These are phyloP conservation scores for Funneliformis caledonium DNA, from an alignment of 371 early-diverging fungal species.

Conservation along the genomic window DNA sequence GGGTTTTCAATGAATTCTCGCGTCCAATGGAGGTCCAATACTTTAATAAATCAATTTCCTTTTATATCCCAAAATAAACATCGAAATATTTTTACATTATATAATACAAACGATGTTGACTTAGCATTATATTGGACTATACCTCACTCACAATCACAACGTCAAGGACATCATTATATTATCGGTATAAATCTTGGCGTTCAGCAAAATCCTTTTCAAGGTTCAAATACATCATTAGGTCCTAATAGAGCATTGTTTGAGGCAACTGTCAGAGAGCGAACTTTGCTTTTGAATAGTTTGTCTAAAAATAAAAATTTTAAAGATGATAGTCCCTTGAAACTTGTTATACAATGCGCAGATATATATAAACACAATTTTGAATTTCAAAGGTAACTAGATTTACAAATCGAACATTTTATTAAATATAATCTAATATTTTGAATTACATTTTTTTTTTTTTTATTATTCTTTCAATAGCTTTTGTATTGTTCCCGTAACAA, in stretches of 20 bases:
- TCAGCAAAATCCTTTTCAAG: slow-evolving; percentile 68
- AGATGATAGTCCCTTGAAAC: slow-evolving; percentile 72
- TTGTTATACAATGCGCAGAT: slow-evolving; percentile 56
- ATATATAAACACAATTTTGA: slow-evolving; percentile 56
- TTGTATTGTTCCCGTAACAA: slow-evolving; percentile 55
- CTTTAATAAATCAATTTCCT: slow-evolving; percentile 67
- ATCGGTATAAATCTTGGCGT: slow-evolving; percentile 87
- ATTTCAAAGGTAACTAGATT: slow-evolving; percentile 51
- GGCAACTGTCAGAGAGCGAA: slow-evolving; percentile 68
- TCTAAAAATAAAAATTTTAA: slow-evolving; percentile 60
- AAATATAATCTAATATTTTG: not conserved
- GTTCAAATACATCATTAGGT: slow-evolving; percentile 17
- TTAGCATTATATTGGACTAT: slow-evolving; percentile 85
- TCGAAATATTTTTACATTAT: slow-evolving; percentile 72
- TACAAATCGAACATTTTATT: not conserved
- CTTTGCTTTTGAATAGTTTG: slow-evolving; percentile 63
- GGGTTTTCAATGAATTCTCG: slow-evolving; percentile 72
- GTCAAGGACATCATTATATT: slow-evolving; percentile 85
- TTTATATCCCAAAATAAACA: slow-evolving; percentile 58
- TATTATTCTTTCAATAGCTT: slow-evolving; percentile 47
- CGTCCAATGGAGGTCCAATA: slow-evolving; percentile 69
- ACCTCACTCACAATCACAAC: slow-evolving; percentile 50
- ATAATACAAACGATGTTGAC: slow-evolving; percentile 84
- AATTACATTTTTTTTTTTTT: not conserved
- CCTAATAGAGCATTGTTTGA: slow-evolving; percentile 67